Conservation (phyloP, 2,329 filamentous ascomycete species). For the Ophiostoma himal-ulmi region DNA sequence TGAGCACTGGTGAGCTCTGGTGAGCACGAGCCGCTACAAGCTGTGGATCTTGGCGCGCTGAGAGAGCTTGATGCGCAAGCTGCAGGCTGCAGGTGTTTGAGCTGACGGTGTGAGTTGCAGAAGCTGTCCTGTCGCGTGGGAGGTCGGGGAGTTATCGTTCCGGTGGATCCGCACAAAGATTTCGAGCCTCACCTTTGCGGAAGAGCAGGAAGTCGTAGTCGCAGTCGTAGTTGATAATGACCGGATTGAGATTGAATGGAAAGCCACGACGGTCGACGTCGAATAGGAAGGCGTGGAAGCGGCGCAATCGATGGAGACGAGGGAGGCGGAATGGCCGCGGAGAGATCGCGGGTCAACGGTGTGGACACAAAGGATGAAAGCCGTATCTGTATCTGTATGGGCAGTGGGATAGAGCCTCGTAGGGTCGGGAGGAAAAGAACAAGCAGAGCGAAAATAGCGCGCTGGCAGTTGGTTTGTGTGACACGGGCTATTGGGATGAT, state of each 20-base stretch:
- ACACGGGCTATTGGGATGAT: neutral
- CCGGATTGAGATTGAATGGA: neutral
- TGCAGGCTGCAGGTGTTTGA: neutral
- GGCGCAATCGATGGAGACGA: neutral
- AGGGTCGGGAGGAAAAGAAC: neutral
- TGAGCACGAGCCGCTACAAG: neutral
- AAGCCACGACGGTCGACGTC: neutral
- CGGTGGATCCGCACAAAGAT: constrained; percentile 6
- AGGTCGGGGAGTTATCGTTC: constrained; percentile 5
- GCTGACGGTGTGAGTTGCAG: neutral
- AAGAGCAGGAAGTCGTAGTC: neutral
- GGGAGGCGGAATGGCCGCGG: neutral
- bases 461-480: neutral
- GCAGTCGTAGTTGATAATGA: neutral
- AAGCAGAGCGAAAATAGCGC: neutral
- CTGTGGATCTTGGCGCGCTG: neutral
- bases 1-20: neutral
- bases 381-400: neutral
- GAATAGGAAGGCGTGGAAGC: neutral
- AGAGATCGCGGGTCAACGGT: neutral
- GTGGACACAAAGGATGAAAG: neutral
- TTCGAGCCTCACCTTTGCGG: neutral
- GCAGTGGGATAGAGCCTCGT: neutral
- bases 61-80: neutral
- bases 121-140: neutral